Percentiles rank a stretch among this genome's conserved stretches.
These are phyloP conservation scores for Lithospermum erythrorhizon DNA, from an alignment of 257 asterid genomes.

Conservation along the genomic window DNA sequence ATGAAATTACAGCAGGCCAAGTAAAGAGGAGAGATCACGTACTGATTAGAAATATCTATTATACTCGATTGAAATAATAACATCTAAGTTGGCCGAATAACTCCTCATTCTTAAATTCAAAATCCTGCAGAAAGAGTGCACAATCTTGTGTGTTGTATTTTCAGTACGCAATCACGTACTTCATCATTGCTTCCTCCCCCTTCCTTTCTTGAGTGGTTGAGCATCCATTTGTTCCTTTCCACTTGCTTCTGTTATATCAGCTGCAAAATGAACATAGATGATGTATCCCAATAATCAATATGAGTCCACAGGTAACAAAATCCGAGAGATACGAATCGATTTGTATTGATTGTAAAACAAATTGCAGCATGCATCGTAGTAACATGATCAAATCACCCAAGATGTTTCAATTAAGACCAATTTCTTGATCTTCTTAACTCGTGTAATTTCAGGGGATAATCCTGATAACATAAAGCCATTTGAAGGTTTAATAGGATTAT, in stretches of 20 bases:
- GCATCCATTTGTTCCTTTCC: conserved; percentile 60
- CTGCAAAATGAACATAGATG: conserved; percentile 22
- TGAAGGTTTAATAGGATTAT: neutral
- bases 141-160: neutral
- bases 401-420: neutral
- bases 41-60: no score
- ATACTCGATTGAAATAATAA: neutral
- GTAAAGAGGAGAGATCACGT: neutral
- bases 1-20: neutral
- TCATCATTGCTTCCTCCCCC: conserved; percentile 60
- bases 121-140: neutral
- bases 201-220: conserved; percentile 55
- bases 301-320: neutral
- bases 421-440: neutral
- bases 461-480: neutral
- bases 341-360: neutral
- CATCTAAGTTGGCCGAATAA: neutral
- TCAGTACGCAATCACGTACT: neutral
- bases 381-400: neutral
- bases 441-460: neutral
- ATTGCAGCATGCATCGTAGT: neutral
- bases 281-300: neutral
- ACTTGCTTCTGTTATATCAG: conserved; percentile 51
- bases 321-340: neutral
- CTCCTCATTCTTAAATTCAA: neutral